Percentiles rank a stretch among this genome's conserved stretches.
These are phyloP conservation scores for Phytophthora pluvialis DNA, from an alignment of 352 stramenopile genomes.

Conservation along the genomic window DNA sequence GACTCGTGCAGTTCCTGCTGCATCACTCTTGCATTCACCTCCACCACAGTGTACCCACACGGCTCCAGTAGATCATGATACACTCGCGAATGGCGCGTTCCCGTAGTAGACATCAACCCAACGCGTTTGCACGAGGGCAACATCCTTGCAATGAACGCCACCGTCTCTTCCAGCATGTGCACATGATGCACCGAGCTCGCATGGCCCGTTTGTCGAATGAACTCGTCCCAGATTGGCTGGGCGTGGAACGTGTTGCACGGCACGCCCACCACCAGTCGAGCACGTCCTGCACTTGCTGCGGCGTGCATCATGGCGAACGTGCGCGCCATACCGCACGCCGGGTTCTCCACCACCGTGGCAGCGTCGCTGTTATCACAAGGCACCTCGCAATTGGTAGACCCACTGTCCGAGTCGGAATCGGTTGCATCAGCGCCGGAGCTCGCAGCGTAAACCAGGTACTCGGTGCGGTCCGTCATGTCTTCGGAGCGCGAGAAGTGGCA, in stretches of 20 bases:
- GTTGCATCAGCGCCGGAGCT: constrained; percentile 13
- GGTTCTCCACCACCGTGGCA: constrained; percentile 57
- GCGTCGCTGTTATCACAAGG: neutral
- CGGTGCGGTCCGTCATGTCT: constrained; percentile 78
- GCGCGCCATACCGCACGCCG: constrained; percentile 71
- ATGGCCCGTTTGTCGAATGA: constrained; percentile 49
- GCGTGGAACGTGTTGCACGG: constrained; percentile 85
- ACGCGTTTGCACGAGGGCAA: constrained; percentile 57
- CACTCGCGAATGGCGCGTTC: constrained; percentile 62
- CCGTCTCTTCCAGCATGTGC: constrained; percentile 79
- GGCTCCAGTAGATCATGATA: constrained; percentile 77
- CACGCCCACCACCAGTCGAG: constrained; percentile 63
- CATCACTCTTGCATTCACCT: constrained; percentile 47
- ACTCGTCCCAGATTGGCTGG: constrained; percentile 73
- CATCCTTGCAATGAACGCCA: constrained; percentile 57
- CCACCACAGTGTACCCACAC: constrained; percentile 59
- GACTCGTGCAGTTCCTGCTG: constrained; percentile 76
- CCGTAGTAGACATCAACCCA: constrained; percentile 73
- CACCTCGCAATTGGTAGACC: neutral
- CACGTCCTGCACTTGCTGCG: constrained; percentile 38
- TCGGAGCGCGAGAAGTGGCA: constrained; percentile 77
- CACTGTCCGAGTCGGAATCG: constrained; percentile 30
- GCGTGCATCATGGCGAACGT: constrained; percentile 78
- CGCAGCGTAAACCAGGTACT: constrained; percentile 52
- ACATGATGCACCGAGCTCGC: constrained; percentile 42